Evolutionary conservation across 1,284 basidiomycete genomes (phyloP).

Genomic region (Tylopilus sp.): DNA sequence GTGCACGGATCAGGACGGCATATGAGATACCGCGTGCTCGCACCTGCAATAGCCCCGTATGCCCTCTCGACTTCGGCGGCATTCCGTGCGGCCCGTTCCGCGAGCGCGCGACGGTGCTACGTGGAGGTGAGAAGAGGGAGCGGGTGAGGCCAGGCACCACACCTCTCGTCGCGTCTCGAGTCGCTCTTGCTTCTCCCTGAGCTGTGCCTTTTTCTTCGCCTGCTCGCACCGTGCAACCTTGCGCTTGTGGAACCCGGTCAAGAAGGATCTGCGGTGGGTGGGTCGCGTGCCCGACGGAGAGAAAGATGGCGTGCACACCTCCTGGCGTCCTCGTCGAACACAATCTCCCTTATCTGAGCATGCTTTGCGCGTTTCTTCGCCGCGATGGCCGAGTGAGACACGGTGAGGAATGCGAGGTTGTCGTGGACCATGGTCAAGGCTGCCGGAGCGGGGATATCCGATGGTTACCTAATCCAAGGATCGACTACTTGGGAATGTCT

Average conservation of each 20-base stretch:
- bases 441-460: conserved; percentile 21
- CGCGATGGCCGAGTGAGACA: conserved; percentile 54
- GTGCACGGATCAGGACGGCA: conserved; percentile 13
- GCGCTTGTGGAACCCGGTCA: conserved; percentile 86
- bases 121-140: conserved; percentile 16
- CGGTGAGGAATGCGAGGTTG: conserved; percentile 59
- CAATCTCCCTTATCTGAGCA: conserved; percentile 62
- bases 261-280: conserved; percentile 57
- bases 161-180: conserved; percentile 70
- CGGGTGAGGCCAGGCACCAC: conserved; percentile 19
- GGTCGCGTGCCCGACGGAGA: neutral
- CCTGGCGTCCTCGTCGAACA: conserved; percentile 76
- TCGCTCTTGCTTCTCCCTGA: conserved; percentile 65
- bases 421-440: conserved; percentile 21
- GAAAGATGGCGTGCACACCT: conserved; percentile 41
- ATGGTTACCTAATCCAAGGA: conserved; percentile 30
- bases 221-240: conserved; percentile 74
- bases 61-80: conserved; percentile 66
- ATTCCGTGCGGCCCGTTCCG: conserved; percentile 68
- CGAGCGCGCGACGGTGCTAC: conserved; percentile 66
- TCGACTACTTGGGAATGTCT: conserved; percentile 34
- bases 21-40: conserved; percentile 6
- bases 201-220: conserved; percentile 61
- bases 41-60: conserved; percentile 56
- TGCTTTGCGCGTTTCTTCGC: conserved; percentile 57